phyloP scores from a whole-genome alignment of 2,329 filamentous ascomycete species.

The Cladophialophora carrionii region DNA sequence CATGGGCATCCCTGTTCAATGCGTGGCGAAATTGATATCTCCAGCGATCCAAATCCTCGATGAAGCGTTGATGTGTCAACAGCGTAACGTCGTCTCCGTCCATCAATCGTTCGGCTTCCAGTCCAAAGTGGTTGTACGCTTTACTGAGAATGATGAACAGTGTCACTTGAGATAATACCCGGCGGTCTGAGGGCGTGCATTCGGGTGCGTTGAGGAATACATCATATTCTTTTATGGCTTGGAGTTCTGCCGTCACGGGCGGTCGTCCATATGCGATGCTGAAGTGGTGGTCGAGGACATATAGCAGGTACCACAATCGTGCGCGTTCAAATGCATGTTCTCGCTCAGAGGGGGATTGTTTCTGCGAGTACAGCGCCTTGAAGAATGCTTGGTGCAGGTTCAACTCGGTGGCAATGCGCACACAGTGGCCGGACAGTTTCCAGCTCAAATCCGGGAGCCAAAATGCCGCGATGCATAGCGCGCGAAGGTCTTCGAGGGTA shows the following conservation, averaged over 20 bases:
- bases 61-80: conserved; percentile 53
- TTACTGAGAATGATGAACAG: conserved; percentile 62
- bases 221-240: conserved; percentile 62
- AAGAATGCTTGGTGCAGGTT: conserved; percentile 60
- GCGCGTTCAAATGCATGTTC: conserved; percentile 54
- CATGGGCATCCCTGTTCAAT: conserved; percentile 33
- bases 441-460: conserved; percentile 67
- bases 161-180: conserved; percentile 62
- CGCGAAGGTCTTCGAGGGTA: conserved; percentile 61
- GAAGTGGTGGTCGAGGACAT: conserved; percentile 69
- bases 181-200: conserved; percentile 59
- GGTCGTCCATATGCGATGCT: conserved; percentile 64
- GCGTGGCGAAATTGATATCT: conserved; percentile 52
- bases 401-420: conserved; percentile 62
- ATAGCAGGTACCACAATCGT: conserved; percentile 65
- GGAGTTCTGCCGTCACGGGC: conserved; percentile 62
- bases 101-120: conserved; percentile 46
- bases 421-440: conserved; percentile 63
- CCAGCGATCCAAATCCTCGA: conserved; percentile 58
- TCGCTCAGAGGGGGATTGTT: conserved; percentile 44
- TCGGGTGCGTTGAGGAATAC: conserved; percentile 58
- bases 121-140: conserved; percentile 61
- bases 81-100: conserved; percentile 39
- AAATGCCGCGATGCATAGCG: conserved; percentile 63
- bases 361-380: conserved; percentile 54